Base-by-base conservation (phyloP, 257 asterid genomes). In the Dorcoceras hygrometricum region DNA sequence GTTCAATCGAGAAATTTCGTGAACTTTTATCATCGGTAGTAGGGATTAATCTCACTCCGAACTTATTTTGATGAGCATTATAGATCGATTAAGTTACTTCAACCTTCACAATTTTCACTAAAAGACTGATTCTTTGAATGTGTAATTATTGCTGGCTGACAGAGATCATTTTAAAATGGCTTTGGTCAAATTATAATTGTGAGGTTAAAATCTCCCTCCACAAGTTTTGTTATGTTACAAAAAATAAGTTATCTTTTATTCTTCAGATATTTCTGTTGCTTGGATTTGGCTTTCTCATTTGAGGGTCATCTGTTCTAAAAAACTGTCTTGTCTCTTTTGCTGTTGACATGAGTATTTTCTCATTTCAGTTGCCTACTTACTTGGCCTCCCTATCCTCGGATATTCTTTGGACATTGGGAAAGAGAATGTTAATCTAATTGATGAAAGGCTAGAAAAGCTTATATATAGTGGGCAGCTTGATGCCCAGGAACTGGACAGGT, bases 391-490 rank as follows among this genome's bases (percentile, higher is more conserved):
- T 3, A 86, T 93, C 78, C 96, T 93, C 19, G 97, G 89, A 22
- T 93, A 89, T 71, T 93, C 98, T 50, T 66, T 93, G 86, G 98
- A 93, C 75, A 89, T 90, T 43, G 97, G 95, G 28, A 93, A 93
- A 77, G 98, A 93, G 83, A 84, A 93, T 59, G 95, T 93, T 57
- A 93, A 93, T 78, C 95, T 93, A 75, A 88, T 85, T 26, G 95
- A 93, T 68, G 73, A 86, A 76, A 86, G 81, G 66, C 95, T 93
- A 54, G 98, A 93, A 71, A 90, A 90, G 73, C 83, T 93, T 65
- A 84, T 93, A 36, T 93, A 93, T 76, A 93, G 97, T 65, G 98
- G 98, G 25, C 97, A 89, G 72, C 96, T 93, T 62, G 98, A 93
- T 73, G 76, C 94, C 50, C 88, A 90, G 79, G 98, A 93, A 74